Base-by-base conservation (phyloP, 768 basidiomycete species). In the Tylopilus intermedius region DNA sequence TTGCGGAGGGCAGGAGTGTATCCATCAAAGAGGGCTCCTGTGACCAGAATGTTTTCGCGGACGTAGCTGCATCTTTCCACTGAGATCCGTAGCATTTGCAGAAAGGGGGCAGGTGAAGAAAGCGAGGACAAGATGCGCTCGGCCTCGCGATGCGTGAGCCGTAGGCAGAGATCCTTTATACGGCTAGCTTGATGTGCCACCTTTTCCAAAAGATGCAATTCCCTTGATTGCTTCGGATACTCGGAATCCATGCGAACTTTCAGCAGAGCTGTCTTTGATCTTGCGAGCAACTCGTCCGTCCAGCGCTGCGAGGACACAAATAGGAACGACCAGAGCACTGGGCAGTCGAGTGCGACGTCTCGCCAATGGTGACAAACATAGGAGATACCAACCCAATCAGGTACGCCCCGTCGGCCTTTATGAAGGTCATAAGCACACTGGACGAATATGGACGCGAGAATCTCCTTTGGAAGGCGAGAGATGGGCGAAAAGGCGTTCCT, bases 241-340 rank as follows among this genome's bases (percentile, higher is more conserved):
- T 41, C 62, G 51, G 22, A 74, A 62, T 65, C 61, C 3, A 47
- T 24, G 35, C 47, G n/a, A 29, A 67, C 45, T 32, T 54, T 53
- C 39, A 67, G 38, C 30, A 69, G 66, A 14, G 70, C 71, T 61
- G 63, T 71, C 57, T 76, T 78, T 3, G 79, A 80, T 21, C 78
- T 69, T 33, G 59, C 62, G 24, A 80, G 54, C 68, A 79, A 73
- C 58, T 74, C 75, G 49, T 71, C 65, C 15, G 69, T 70, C 72
- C 73, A 75, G 29, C 54, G 57, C 8, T 64, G 67, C 24, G 65
- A 67, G 9, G 56, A 59, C 37, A 75, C 71, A 2, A 69, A 59
- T 22, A 71, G 63, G 43, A 59, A 61, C 22, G 56, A 68, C 77
- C 79, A 80, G 37, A 79, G 67, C 11, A 48, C 58, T 1, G 76